These are phyloP conservation scores for Herpotrichia juniperi DNA, from an alignment of 2,329 filamentous ascomycete genomes.

Conservation along the genomic window DNA sequence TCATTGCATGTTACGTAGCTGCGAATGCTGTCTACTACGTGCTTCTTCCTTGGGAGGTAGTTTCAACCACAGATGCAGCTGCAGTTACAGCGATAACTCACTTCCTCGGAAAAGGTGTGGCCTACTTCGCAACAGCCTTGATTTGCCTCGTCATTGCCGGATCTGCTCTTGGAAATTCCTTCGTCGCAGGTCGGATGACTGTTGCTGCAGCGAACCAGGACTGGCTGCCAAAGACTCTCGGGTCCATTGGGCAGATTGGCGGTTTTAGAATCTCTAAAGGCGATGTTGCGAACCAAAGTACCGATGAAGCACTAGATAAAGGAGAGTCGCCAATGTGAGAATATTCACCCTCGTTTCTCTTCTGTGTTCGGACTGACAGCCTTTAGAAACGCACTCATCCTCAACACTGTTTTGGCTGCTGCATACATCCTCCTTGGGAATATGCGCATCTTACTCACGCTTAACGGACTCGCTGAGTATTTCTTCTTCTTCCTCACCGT, in stretches of 20 bases:
- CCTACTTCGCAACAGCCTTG: conserved; percentile 60
- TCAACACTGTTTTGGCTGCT: conserved; percentile 49
- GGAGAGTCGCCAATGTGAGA: conserved; percentile 44
- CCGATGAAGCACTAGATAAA: conserved; percentile 34
- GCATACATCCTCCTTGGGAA: conserved; percentile 67
- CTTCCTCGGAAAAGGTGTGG: conserved; percentile 59
- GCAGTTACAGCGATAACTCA: conserved; percentile 58
- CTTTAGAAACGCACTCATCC: conserved; percentile 38
- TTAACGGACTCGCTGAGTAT: conserved; percentile 52
- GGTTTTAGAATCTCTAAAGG: conserved; percentile 26
- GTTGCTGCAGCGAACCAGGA: conserved; percentile 58
- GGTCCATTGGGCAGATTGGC: conserved; percentile 37
- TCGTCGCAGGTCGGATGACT: conserved; percentile 68
- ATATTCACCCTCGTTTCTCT: background rate
- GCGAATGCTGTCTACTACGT: conserved; percentile 69
- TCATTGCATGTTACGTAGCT: conserved; percentile 65
- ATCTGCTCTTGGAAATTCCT: conserved; percentile 67
- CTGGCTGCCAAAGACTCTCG: conserved; percentile 36
- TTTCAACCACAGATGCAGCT: conserved; percentile 66
- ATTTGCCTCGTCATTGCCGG: conserved; percentile 68
- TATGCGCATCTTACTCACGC: conserved; percentile 67
- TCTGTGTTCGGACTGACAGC: background rate
- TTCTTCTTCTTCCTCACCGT: conserved; percentile 71
- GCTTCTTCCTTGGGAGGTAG: conserved; percentile 64
- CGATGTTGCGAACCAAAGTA: conserved; percentile 8